These are phyloP conservation scores for Clitopilus hobsonii DNA, from an alignment of 768 basidiomycete species.

Conservation along the genomic window DNA sequence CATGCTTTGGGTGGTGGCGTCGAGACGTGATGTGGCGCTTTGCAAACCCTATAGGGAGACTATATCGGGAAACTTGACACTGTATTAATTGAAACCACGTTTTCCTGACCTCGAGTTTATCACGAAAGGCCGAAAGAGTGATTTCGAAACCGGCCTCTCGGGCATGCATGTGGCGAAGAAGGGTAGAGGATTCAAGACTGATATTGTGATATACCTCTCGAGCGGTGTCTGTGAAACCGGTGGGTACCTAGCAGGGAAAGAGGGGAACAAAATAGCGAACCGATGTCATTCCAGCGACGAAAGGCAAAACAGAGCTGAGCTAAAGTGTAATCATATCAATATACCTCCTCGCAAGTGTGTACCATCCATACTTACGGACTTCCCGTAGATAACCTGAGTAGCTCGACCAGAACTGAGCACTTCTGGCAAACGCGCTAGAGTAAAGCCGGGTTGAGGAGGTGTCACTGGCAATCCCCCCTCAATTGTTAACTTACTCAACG, in stretches of 20 bases:
- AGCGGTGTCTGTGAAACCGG: constrained; percentile 43
- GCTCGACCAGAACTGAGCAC: constrained; percentile 82
- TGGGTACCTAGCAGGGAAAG: constrained; percentile 2
- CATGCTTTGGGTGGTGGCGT: neutral
- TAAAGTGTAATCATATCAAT: constrained; percentile 16
- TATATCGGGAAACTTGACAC: neutral
- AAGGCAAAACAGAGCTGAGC: constrained; percentile 77
- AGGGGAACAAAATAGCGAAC: constrained; percentile 28
- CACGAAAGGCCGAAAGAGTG: neutral
- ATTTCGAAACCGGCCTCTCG: constrained; percentile 26
- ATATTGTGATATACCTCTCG: constrained; percentile 64
- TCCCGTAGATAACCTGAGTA: constrained; percentile 82
- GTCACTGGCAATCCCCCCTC: no score
- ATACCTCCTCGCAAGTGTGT: neutral
- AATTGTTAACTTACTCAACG: constrained; percentile 38
- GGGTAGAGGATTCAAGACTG: constrained; percentile 49
- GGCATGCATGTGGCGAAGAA: constrained; percentile 41
- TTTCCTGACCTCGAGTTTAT: neutral
- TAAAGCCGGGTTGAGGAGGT: neutral
- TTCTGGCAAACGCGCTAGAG: constrained; percentile 63
- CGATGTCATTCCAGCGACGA: constrained; percentile 70
- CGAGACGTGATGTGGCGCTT: neutral
- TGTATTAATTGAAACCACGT: neutral
- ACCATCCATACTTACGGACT: constrained; percentile 49
- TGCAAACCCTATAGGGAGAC: neutral